Percentiles rank a stretch among this genome's conserved stretches.
These are phyloP conservation scores for Pinus taeda DNA, from an alignment of 75 land plant genomes.

Conservation along the genomic window DNA sequence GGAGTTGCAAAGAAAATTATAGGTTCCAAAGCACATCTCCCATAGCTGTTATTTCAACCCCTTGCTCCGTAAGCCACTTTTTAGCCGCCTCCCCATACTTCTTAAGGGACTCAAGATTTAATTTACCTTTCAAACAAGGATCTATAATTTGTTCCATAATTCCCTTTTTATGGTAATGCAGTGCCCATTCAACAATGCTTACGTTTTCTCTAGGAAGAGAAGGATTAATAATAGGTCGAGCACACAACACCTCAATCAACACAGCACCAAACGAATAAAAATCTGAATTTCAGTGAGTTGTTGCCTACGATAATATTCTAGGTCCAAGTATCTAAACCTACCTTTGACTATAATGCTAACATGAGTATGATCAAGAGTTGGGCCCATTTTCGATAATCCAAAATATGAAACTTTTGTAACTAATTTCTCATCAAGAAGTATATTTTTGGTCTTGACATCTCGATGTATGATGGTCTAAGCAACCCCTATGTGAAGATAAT, in stretches of 20 bases:
- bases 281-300: slow-evolving; percentile 56
- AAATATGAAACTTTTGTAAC: slow-evolving; percentile 17
- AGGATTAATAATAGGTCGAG: slow-evolving; percentile 46
- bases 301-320: slow-evolving; percentile 47
- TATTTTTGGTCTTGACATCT: slow-evolving; percentile 78
- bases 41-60: slow-evolving; percentile 38
- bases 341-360: slow-evolving; percentile 63
- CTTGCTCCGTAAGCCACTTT: slow-evolving; percentile 39
- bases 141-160: slow-evolving; percentile 35
- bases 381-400: too few species aligned
- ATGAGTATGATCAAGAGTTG: slow-evolving; percentile 40
- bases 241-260: slow-evolving; percentile 48
- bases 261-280: slow-evolving; percentile 55
- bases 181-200: slow-evolving; percentile 31
- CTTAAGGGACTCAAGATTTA: slow-evolving; percentile 20
- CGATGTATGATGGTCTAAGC: slow-evolving; percentile 61
- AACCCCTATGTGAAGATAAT: slow-evolving; percentile 81
- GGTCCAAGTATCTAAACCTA: slow-evolving; percentile 48
- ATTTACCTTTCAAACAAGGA: slow-evolving; percentile 25
- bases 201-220: slow-evolving; percentile 44
- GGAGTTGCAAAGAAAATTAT: slow-evolving; percentile 40
- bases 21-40: slow-evolving; percentile 54
- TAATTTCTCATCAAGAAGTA: slow-evolving; percentile 60
- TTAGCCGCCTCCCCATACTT: slow-evolving; percentile 41
- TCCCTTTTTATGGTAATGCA: slow-evolving; percentile 44